A percentile compares a stretch with the other conserved stretches of the same genome.
Conservation (phyloP, 768 basidiomycete species). For the Flagelloscypha sp. region DNA sequence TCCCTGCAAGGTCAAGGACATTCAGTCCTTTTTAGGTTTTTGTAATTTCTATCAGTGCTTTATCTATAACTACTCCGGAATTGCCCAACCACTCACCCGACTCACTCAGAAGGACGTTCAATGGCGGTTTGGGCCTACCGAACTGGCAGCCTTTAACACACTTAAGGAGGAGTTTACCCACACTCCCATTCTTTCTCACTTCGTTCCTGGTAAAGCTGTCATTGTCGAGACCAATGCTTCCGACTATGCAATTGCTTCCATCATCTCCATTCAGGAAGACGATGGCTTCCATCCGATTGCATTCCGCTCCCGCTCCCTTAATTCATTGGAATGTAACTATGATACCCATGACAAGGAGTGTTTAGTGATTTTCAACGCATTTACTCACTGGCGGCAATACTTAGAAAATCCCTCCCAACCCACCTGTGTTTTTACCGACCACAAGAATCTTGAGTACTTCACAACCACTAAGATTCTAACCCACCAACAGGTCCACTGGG, state of each 20-base stretch:
- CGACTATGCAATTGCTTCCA: conserved; percentile 11
- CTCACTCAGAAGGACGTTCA: conserved; percentile 14
- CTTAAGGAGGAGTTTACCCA: conserved; percentile 18
- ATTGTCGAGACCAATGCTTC: conserved; percentile 6
- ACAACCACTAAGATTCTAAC: conserved; percentile 28
- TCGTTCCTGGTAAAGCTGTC: not conserved
- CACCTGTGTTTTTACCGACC: conserved; percentile 24
- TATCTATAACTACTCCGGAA: conserved; percentile 20
- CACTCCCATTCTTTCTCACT: conserved; percentile 16
- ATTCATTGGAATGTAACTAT: conserved; percentile 33
- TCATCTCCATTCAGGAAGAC: conserved; percentile 10
- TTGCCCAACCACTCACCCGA: conserved; percentile 14
- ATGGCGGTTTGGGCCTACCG: conserved; percentile 13
- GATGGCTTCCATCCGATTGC: conserved; percentile 30
- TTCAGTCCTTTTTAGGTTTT: conserved; percentile 36
- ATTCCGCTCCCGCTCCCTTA: conserved; percentile 26
- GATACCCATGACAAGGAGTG: conserved; percentile 39
- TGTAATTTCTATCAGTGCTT: conserved; percentile 27
- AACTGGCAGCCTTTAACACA: conserved; percentile 16
- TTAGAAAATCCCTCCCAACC: not conserved
- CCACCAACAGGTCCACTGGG: conserved; percentile 35
- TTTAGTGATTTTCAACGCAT: conserved; percentile 31
- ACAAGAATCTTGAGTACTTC: conserved; percentile 39
- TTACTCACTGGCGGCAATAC: conserved; percentile 13
- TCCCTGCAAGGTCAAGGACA: conserved; percentile 19